phyloP scores from a whole-genome alignment of 305 asterid species.

The Fraxinus baroniana region DNA sequence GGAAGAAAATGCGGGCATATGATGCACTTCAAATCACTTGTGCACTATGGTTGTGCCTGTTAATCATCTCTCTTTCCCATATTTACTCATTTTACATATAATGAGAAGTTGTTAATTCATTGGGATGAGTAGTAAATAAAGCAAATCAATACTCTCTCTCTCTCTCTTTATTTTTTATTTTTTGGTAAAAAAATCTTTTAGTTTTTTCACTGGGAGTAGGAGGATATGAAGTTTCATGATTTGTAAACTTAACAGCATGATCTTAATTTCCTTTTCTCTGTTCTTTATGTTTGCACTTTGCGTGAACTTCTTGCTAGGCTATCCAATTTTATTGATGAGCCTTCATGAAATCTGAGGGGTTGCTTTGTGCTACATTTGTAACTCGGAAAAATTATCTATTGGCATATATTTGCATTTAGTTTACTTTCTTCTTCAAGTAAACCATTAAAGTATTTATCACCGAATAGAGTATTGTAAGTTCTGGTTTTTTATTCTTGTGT shows the following conservation, averaged over 20 bases:
- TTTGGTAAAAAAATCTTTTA: not conserved
- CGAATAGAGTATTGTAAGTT: not conserved
- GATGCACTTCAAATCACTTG: not conserved
- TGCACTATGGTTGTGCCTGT: not conserved
- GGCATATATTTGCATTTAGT: not conserved
- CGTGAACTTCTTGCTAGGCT: not conserved
- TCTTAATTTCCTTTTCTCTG: not conserved
- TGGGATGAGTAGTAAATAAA: not conserved
- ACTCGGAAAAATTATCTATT: not conserved
- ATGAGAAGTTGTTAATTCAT: not conserved
- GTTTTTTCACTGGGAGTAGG: not conserved
- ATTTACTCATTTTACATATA: not conserved
- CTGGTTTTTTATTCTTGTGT: not conserved
- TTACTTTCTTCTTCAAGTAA: constrained; percentile 2
- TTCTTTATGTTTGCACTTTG: not conserved
- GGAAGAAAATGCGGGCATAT: not conserved
- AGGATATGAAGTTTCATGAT: not conserved
- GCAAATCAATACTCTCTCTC: not conserved
- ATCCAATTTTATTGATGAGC: not conserved
- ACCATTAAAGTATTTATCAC: not conserved
- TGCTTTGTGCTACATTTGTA: constrained; percentile 8
- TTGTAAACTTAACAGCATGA: not conserved
- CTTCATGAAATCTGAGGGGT: not conserved
- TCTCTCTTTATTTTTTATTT: too few relatives aligned
- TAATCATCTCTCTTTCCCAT: not conserved